Conservation (phyloP, 345 rosid species). For the Brassica juncea region DNA sequence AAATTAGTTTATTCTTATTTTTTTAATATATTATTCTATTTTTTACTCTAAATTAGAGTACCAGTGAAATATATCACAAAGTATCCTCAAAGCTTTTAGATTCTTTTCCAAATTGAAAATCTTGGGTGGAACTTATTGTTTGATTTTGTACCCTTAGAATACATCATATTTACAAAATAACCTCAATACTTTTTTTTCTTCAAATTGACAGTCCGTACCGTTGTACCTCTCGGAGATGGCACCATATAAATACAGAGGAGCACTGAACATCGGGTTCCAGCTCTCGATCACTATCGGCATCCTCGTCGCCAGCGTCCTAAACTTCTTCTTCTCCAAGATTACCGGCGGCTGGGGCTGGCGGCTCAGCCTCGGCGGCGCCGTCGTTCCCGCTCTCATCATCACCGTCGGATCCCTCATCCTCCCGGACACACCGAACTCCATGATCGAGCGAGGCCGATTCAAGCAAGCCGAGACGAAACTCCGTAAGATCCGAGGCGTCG, state of each 20-base stretch:
- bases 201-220: conserved; percentile 66
- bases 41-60: too few relatives aligned
- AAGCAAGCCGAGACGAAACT: conserved; percentile 56
- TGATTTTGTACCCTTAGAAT: background rate
- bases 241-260: conserved; percentile 83
- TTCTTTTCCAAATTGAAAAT: too few relatives aligned
- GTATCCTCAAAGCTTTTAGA: too few relatives aligned
- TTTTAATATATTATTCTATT: too few relatives aligned
- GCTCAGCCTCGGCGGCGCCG: conserved; percentile 81
- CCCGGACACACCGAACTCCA: conserved; percentile 85
- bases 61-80: too few relatives aligned
- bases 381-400: conserved; percentile 86
- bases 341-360: conserved; percentile 88
- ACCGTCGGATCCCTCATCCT: conserved; percentile 69
- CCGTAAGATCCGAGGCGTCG: conserved; percentile 58
- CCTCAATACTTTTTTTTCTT: background rate
- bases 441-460: conserved; percentile 75
- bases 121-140: background rate
- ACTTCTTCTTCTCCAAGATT: conserved; percentile 73
- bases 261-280: conserved; percentile 84
- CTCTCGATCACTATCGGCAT: conserved; percentile 79
- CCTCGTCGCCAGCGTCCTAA: conserved; percentile 64
- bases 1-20: too few relatives aligned
- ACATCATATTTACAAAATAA: background rate
- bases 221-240: conserved; percentile 96